phyloP scores from a whole-genome alignment of 1,284 basidiomycete species.

The Athelia sp. region DNA sequence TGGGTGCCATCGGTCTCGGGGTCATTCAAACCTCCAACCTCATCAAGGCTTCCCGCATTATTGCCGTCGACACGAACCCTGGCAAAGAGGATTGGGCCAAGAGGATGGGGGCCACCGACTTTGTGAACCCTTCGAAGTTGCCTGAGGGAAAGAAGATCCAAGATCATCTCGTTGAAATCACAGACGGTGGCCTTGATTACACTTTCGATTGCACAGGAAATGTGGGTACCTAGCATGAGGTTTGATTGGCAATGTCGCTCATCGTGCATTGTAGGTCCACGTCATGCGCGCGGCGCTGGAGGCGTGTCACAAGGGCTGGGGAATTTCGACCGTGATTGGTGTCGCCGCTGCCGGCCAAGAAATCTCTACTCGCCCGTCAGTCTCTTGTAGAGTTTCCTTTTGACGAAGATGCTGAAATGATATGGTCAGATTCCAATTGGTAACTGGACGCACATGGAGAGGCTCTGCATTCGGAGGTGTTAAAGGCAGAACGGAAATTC shows the following conservation, averaged over 20 bases:
- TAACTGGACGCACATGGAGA: conserved; percentile 90
- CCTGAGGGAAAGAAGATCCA: conserved; percentile 81
- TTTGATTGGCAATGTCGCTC: background rate
- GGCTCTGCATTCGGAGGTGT: conserved; percentile 97
- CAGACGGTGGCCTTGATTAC: conserved; percentile 96
- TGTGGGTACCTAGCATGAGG: conserved; percentile 30
- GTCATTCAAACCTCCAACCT: conserved; percentile 80
- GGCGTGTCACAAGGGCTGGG: conserved; percentile 99
- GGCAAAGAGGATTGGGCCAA: conserved; percentile 84
- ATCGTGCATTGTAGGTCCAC: conserved; percentile 53
- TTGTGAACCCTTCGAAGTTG: conserved; percentile 82
- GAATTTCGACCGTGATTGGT: conserved; percentile 92
- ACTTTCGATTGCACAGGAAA: conserved; percentile 98
- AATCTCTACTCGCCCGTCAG: conserved; percentile 92
- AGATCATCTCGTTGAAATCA: conserved; percentile 87
- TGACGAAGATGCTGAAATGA: conserved; percentile 8
- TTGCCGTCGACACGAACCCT: conserved; percentile 91
- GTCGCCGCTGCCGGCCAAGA: conserved; percentile 97
- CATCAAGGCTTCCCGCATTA: conserved; percentile 83
- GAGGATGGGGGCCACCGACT: conserved; percentile 97
- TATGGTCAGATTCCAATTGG: conserved; percentile 64
- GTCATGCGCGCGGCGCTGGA: conserved; percentile 97
- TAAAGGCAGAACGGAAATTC: conserved; percentile 93
- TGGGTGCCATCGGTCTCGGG: conserved; percentile 94
- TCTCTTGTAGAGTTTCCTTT: conserved; percentile 12